These are phyloP conservation scores for Zostera marina DNA, from an alignment of 116 monocot genomes.

Conservation along the genomic window DNA sequence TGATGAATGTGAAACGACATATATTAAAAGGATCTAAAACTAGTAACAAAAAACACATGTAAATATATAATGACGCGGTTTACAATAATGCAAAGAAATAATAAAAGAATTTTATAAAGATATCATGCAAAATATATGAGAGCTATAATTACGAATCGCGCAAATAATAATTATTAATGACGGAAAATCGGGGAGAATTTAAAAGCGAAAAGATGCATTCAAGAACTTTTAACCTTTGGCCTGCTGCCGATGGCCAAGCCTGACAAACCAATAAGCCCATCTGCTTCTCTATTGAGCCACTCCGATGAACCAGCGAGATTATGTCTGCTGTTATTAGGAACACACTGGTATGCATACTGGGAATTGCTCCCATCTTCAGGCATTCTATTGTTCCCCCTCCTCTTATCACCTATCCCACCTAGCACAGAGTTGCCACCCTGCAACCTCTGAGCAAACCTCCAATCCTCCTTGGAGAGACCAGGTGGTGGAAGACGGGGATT, in stretches of 20 bases:
- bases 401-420: constrained; percentile 42
- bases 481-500: constrained; percentile 75
- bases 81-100: no score
- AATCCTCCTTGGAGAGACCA: constrained; percentile 55
- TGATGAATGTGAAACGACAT: no score
- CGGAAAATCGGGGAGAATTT: no score
- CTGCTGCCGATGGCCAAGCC: constrained; percentile 28
- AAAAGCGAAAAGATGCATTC: constrained; percentile 16
- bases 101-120: no score
- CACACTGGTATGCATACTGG: constrained; percentile 21
- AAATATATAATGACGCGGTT: no score
- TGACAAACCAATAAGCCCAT: constrained; percentile 55
- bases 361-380: constrained; percentile 13
- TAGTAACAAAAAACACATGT: no score
- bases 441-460: constrained; percentile 43
- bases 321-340: constrained; percentile 28
- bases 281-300: constrained; percentile 38
- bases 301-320: constrained; percentile 22
- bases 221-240: constrained; percentile 41
- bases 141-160: no score
- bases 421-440: constrained; percentile 18
- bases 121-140: no score
- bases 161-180: no score
- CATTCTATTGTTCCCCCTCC: constrained; percentile 10
- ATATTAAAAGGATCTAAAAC: no score